Evolutionary conservation across 495 filamentous ascomycete species (phyloP), one percentile per base, ranked within the genome.

Genomic region (Daldinia bambusicola): DNA sequence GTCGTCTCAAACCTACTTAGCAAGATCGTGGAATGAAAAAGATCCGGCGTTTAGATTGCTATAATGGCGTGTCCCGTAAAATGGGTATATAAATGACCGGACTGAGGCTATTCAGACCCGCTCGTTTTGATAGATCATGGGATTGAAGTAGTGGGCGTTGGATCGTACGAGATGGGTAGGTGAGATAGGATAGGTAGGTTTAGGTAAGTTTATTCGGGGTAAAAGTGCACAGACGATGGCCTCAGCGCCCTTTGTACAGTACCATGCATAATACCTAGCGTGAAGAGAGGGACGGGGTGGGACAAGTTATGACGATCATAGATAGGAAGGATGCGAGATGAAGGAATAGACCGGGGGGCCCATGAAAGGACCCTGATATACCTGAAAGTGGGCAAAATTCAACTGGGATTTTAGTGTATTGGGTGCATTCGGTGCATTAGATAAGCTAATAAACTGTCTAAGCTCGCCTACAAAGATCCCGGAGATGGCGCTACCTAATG

Each of bases 281-380:
- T 26, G 26, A 26, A 26, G 26, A 65, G 65, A 61, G 70, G 65
- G 55, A 63, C 68, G 3, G 65, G 70, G 70, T 48, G 63, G 64
- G 70, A n/a, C 38, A 30, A 12, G 32, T 61, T 72, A 60, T 72
- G 70, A 68, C 64, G 70, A 73, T 73, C 70, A 73, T 66, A 72
- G 70, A 72, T 73, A 73, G 34, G 70, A 68, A 73, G 66, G 70
- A 73, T 73, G 70, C 66, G 70, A 73, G 70, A 73, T 73, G 70
- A 73, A 69, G 61, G 70, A 68, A 73, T 65, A 8, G 57, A 66
- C 70, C 50, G 53, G 70, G 70, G 70, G 70, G 45, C 66, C 70
- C 70, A 66, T 73, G 70, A 59, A 52, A 55, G 70, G 70, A 73
- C 70, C 70, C 70, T 73, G 65, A 73, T 73, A 69, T 66, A 60